phyloP scores from a whole-genome alignment of 2,329 filamentous ascomycete species.

The Hysterium pulicare region DNA sequence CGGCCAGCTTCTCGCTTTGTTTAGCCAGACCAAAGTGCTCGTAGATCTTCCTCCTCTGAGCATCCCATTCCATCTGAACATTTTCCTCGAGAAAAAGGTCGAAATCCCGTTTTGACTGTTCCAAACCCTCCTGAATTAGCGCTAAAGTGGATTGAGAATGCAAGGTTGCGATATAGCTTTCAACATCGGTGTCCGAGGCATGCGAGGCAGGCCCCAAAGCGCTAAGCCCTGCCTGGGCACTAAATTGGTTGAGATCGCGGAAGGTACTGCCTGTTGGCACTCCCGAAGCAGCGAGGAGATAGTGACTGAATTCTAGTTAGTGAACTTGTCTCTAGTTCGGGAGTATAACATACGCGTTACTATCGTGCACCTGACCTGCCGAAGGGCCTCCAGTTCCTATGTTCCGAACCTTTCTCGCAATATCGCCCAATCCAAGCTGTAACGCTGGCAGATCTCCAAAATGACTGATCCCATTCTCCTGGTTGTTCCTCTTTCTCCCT shows the following conservation, averaged over 20 bases:
- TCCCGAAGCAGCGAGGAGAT: conserved; percentile 87
- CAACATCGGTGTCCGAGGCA: conserved; percentile 53
- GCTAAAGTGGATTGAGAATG: conserved; percentile 87
- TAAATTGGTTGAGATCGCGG: conserved; percentile 80
- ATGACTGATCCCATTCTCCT: conserved; percentile 55
- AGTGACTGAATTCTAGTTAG: conserved; percentile 62
- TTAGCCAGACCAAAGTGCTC: conserved; percentile 84
- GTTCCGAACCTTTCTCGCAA: conserved; percentile 70
- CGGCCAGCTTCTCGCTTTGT: conserved; percentile 39
- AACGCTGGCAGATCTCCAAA: conserved; percentile 82
- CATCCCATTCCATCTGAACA: conserved; percentile 92
- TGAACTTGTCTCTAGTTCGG: too few relatives aligned
- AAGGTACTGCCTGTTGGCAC: conserved; percentile 83
- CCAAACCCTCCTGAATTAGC: conserved; percentile 87
- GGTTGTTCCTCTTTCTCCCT: conserved; percentile 64
- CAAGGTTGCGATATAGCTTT: conserved; percentile 77
- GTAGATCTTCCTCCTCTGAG: conserved; percentile 88
- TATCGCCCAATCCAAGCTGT: conserved; percentile 87
- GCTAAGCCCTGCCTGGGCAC: conserved; percentile 63
- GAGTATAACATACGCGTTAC: conserved; percentile 50
- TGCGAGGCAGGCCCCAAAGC: conserved; percentile 36
- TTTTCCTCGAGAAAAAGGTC: conserved; percentile 93
- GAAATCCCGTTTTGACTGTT: conserved; percentile 86
- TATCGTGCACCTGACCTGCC: conserved; percentile 44
- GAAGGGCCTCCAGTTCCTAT: conserved; percentile 71